These are phyloP conservation scores for Kluyveromyces lactis DNA, from an alignment of 805 yeast species.

Conservation along the genomic window DNA sequence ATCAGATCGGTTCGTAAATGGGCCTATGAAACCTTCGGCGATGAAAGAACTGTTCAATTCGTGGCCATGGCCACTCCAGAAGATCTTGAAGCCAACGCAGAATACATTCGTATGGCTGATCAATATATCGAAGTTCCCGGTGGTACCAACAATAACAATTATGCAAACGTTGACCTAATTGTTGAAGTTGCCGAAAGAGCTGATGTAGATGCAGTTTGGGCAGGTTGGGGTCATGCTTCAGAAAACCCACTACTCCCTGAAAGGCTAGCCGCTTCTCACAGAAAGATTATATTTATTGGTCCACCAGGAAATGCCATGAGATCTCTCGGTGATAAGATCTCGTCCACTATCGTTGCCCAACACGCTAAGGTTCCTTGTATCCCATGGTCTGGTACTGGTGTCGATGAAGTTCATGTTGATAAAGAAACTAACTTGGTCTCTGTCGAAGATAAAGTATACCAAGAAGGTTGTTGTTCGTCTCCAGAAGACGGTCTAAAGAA, in stretches of 20 bases:
- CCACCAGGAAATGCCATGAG: slow-evolving; percentile 99
- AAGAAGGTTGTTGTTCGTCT: slow-evolving; percentile 76
- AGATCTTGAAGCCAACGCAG: slow-evolving; percentile 93
- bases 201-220: slow-evolving; percentile 98
- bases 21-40: slow-evolving; percentile 98
- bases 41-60: slow-evolving; percentile 87
- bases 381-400: slow-evolving; percentile 99
- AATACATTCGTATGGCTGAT: slow-evolving; percentile 98
- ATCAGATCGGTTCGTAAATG: slow-evolving; percentile 96
- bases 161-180: slow-evolving; percentile 95
- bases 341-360: slow-evolving; percentile 97
- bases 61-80: slow-evolving; percentile 99
- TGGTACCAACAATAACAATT: slow-evolving; percentile 96
- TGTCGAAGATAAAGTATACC: slow-evolving; percentile 75
- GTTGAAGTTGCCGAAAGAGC: slow-evolving; percentile 97
- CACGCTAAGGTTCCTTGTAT: slow-evolving; percentile 98
- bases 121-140: slow-evolving; percentile 98
- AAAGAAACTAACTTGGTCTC: slow-evolving; percentile 69
- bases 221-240: slow-evolving; percentile 99
- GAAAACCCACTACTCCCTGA: slow-evolving; percentile 96
- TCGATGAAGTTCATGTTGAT: slow-evolving; percentile 70
- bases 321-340: slow-evolving; percentile 97
- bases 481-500: slow-evolving; percentile 85
- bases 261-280: slow-evolving; percentile 84
- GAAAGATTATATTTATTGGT: slow-evolving; percentile 88